Conservation (phyloP, 2,329 filamentous ascomycete species). For the Penicillium sp. region DNA sequence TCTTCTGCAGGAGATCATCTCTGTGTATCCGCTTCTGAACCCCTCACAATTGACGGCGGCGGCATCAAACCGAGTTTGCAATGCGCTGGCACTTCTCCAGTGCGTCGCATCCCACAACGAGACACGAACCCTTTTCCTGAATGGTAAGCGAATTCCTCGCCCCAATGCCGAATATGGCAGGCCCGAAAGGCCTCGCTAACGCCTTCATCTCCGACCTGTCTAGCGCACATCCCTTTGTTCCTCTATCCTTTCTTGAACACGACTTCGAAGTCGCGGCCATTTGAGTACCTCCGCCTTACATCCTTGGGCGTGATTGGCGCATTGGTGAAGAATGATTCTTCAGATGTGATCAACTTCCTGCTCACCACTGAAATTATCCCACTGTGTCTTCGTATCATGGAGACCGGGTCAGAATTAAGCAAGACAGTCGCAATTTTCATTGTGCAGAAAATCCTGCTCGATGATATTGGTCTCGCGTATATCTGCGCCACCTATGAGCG, state of each 20-base stretch:
- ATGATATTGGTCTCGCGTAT: constrained; percentile 94
- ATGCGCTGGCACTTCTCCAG: constrained; percentile 88
- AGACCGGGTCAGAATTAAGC: constrained; percentile 94
- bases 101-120: constrained; percentile 98
- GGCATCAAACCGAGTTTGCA: constrained; percentile 96
- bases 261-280: constrained; percentile 93
- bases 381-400: constrained; percentile 96
- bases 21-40: constrained; percentile 93
- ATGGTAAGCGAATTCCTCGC: constrained; percentile 53
- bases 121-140: constrained; percentile 86
- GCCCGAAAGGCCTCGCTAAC: constrained; percentile 4
- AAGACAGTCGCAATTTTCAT: constrained; percentile 99
- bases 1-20: constrained; percentile 95
- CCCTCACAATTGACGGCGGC: constrained; percentile 94
- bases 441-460: constrained; percentile 95
- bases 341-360: constrained; percentile 97
- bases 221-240: constrained; percentile 95
- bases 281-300: constrained; percentile 93
- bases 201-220: not conserved
- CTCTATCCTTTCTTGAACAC: constrained; percentile 98
- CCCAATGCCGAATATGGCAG: not conserved
- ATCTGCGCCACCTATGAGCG: constrained; percentile 98
- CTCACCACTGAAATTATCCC: constrained; percentile 98
- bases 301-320: constrained; percentile 95
- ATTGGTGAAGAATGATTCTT: constrained; percentile 96